A percentile compares a stretch with the other conserved stretches of the same genome.
Conservation (phyloP, 2,329 filamentous ascomycete species). For the Domatiomyces catenatus region DNA sequence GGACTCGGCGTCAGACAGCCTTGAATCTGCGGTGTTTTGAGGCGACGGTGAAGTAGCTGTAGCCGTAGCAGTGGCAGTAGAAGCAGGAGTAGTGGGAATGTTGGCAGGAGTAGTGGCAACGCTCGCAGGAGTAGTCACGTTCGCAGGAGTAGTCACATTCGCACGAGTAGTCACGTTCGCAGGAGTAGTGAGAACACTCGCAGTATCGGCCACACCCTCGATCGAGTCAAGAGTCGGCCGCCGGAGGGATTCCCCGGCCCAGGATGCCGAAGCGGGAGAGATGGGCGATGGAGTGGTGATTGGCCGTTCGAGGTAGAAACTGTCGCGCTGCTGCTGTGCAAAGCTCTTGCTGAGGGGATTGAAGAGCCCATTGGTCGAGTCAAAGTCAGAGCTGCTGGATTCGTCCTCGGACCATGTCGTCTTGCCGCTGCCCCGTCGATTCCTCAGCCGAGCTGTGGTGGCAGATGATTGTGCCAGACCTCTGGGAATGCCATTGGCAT, state of each 20-base stretch:
- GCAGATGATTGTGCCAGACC: constrained; percentile 11
- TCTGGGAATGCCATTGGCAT: constrained; percentile 9
- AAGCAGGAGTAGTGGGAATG: too few relatives aligned
- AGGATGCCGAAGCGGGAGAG: not conserved
- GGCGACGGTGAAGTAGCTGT: not conserved
- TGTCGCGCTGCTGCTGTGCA: constrained; percentile 14
- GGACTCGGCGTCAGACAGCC: constrained; percentile 1
- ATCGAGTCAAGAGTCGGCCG: not conserved
- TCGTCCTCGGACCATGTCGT: constrained; percentile 14
- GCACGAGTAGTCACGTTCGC: too few relatives aligned
- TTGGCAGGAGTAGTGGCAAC: too few relatives aligned
- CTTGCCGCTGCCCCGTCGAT: constrained; percentile 9
- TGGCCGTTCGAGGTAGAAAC: constrained; percentile 6
- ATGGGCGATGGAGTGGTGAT: not conserved
- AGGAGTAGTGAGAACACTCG: not conserved
- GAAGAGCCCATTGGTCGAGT: constrained; percentile 9
- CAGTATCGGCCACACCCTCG: not conserved
- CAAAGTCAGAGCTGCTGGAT: constrained; percentile 14
- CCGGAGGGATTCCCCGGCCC: not conserved
- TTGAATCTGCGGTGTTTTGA: not conserved
- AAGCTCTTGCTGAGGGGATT: constrained; percentile 11
- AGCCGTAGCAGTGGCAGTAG: too few relatives aligned
- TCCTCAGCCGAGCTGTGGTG: constrained; percentile 12
- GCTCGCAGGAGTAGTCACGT: too few relatives aligned
- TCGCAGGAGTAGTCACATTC: too few relatives aligned